Percentiles rank a stretch among this genome's conserved stretches.
These are phyloP conservation scores for Xylaria sp. DNA, from an alignment of 2,329 filamentous ascomycete species.

Conservation along the genomic window DNA sequence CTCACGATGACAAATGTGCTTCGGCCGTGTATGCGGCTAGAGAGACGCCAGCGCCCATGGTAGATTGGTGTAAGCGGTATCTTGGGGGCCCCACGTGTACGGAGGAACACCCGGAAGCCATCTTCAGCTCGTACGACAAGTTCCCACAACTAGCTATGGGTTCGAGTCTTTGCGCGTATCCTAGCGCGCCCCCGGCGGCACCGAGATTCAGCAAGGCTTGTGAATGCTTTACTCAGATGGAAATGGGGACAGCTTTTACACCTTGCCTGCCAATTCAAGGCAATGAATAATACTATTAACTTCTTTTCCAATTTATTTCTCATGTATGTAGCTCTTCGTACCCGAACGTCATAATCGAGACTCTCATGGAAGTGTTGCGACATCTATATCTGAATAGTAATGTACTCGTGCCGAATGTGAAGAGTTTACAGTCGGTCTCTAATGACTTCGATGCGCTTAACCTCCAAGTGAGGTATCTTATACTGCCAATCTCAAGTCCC, in stretches of 20 bases:
- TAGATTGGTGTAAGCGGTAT: slow-evolving; percentile 25
- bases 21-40: slow-evolving; percentile 10
- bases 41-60: slow-evolving; percentile 11
- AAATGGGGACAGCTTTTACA: neutral
- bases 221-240: slow-evolving; percentile 18
- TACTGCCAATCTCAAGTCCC: too few species aligned
- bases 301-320: neutral
- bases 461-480: too few species aligned
- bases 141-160: slow-evolving; percentile 20
- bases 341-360: too few species aligned
- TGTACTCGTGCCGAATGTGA: too few species aligned
- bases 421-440: too few species aligned
- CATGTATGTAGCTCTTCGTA: neutral
- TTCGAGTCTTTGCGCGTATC: slow-evolving; percentile 23
- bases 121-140: slow-evolving; percentile 24
- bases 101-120: neutral
- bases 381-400: too few species aligned
- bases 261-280: neutral
- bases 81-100: slow-evolving; percentile 11
- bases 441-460: too few species aligned
- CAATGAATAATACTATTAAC: neutral
- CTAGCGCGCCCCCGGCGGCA: slow-evolving; percentile 7
- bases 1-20: neutral
- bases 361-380: too few species aligned
- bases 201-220: slow-evolving; percentile 21